Base-by-base conservation (phyloP, 352 stramenopile species). In the Globisporangium sylvaticum region DNA sequence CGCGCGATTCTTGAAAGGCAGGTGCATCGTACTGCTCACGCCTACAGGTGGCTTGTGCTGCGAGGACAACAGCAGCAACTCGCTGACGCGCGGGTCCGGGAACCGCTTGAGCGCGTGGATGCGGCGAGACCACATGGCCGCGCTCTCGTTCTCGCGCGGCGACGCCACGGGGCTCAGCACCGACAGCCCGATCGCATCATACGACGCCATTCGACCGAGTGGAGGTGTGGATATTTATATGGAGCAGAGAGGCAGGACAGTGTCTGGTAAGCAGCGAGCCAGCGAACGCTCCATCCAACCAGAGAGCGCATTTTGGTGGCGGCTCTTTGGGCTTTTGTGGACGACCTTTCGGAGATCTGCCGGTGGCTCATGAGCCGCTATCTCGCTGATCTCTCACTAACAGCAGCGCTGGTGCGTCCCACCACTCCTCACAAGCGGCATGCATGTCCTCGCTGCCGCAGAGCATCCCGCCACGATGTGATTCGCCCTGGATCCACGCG, bases 101-200 rank as follows among this genome's bases (percentile, higher is more conserved):
- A 83, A 73, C 2, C 78, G 75, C 32, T 80, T 70, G 2, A 91
- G 60, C 20, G 84, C 84, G 63, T 76, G 73, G 34, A 94, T 68
- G 8, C 86, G 81, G 10, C 84, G 79, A 37, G 84, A 90, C 77
- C 85, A 91, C 83, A 88, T 90, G 5, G 66, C 71, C 4, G 65
- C 59, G 57, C 84, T 76, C 62, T 93, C 84, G 20, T 67, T 73
- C 53, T 73, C 55, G 22, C 80, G 81, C 4, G 85, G 83, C 8
- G 80, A 90, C 37, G 65, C 52, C 44, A 80, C 72, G 6, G 80
- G 75, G 37, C 80, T 89, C 7, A 68, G 53, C 31, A 91, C 69
- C 4, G 71, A 57, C 60, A 83, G 68, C 18, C 71, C 70, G 29
- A 90, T 67, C 29, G 83, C 77, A 61, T 80, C 68, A 62, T 87